Evolutionary conservation across 192 early-diverging fungal species (phyloP).

Genomic region (Umbelopsis vinacea): DNA sequence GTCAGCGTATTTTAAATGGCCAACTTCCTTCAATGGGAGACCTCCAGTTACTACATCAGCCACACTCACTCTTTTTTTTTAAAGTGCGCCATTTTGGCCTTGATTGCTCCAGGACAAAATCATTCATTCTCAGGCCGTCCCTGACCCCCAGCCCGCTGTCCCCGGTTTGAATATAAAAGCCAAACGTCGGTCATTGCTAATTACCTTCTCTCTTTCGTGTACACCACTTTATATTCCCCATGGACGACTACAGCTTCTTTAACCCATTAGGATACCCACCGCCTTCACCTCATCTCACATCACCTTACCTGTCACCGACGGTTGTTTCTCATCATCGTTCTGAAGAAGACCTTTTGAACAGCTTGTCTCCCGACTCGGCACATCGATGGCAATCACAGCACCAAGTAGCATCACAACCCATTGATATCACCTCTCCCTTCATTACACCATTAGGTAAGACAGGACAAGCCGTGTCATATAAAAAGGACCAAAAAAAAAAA

Average conservation of each 20-base stretch:
- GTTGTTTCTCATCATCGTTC: background rate
- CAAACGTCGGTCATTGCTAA: constrained; percentile 10
- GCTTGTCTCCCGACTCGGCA: background rate
- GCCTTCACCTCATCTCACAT: background rate
- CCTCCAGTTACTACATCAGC: background rate
- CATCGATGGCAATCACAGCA: constrained; percentile 11
- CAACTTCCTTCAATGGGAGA: background rate
- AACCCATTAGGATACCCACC: background rate
- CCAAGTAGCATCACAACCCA: background rate
- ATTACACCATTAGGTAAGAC: constrained; percentile 10
- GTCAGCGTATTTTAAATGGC: background rate
- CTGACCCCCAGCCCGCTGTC: background rate
- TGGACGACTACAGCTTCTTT: constrained; percentile 1
- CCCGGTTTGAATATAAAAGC: constrained; percentile 1
- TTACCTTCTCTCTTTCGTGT: background rate
- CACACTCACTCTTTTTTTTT: constrained; percentile 3
- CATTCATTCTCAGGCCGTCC: constrained; percentile 24
- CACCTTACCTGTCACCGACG: background rate
- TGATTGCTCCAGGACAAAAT: background rate
- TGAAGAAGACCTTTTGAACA: background rate
- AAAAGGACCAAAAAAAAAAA: background rate
- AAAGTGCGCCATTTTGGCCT: background rate
- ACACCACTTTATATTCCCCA: background rate
- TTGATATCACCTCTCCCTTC: background rate
- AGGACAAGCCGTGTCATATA: too few species aligned